phyloP scores from a whole-genome alignment of 2,329 filamentous ascomycete species.

The Xylaria multiplex region DNA sequence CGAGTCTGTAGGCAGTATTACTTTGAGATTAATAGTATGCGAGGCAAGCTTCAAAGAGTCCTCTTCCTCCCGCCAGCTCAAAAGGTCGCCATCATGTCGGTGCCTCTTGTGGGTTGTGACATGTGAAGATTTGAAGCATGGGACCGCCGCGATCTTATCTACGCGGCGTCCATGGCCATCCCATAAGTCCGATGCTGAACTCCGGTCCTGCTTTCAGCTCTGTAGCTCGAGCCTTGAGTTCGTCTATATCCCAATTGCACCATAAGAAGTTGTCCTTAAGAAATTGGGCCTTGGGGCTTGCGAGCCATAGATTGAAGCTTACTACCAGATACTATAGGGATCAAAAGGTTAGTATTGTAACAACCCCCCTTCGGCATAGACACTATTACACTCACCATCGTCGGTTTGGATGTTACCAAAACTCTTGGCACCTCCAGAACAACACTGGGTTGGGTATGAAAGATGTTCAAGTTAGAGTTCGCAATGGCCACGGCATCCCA shows the following conservation, averaged over 20 bases:
- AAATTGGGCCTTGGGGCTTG: constrained; percentile 57
- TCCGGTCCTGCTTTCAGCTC: constrained; percentile 45
- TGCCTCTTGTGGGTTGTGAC: no score
- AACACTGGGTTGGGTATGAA: constrained; percentile 57
- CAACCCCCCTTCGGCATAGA: background rate
- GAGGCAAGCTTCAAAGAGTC: no score
- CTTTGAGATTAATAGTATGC: no score
- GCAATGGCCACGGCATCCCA: constrained; percentile 55
- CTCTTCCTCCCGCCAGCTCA: no score
- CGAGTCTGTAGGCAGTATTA: no score
- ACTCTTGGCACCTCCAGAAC: constrained; percentile 38
- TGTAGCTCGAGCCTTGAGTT: constrained; percentile 54
- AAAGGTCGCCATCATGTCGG: no score
- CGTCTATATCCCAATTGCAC: constrained; percentile 62
- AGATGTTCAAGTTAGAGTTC: constrained; percentile 52
- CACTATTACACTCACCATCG: constrained; percentile 46
- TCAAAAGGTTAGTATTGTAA: constrained; percentile 29
- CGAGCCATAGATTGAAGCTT: constrained; percentile 57
- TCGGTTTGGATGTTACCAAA: constrained; percentile 38
- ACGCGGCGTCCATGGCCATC: constrained; percentile 30
- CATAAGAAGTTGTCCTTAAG: constrained; percentile 59
- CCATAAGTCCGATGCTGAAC: constrained; percentile 37
- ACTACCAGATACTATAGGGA: constrained; percentile 49
- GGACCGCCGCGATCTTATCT: no score
- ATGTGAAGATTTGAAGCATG: no score